Evolutionary conservation across 1,139 yeast species (phyloP).

Genomic region (Suzukiozyma palmioleophila): DNA sequence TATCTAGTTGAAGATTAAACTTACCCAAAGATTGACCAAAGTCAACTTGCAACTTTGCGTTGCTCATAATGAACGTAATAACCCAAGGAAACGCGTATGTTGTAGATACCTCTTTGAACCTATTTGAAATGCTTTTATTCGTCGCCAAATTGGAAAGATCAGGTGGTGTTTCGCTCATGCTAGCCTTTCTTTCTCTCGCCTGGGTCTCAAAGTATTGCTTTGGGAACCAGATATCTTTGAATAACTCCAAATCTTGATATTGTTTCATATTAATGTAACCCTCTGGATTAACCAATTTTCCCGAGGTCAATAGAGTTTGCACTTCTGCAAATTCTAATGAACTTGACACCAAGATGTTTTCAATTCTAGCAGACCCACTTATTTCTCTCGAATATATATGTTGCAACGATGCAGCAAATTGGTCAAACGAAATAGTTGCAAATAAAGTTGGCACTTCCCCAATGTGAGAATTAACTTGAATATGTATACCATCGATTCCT

Average conservation of each 20-base stretch:
- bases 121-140: conserved; percentile 43
- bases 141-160: conserved; percentile 20
- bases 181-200: conserved; percentile 1
- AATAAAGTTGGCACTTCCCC: conserved; percentile 26
- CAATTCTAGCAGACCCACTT: conserved; percentile 68
- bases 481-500: conserved; percentile 58
- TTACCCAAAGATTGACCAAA: conserved; percentile 83
- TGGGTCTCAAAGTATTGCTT: conserved; percentile 11
- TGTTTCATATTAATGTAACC: conserved; percentile 77
- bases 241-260: conserved; percentile 77
- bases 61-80: conserved; percentile 52
- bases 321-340: conserved; percentile 36
- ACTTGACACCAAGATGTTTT: conserved; percentile 41
- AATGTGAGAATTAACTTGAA: conserved; percentile 51
- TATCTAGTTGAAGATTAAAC: conserved; percentile 48
- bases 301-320: conserved; percentile 44
- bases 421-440: conserved; percentile 41
- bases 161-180: not conserved
- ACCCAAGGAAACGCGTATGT: conserved; percentile 76
- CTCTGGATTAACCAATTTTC: conserved; percentile 51
- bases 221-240: conserved; percentile 83
- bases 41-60: conserved; percentile 57
- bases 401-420: conserved; percentile 68
- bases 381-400: conserved; percentile 88
- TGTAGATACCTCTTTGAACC: conserved; percentile 58